These are phyloP conservation scores for Colletotrichum lentis DNA, from an alignment of 2,329 filamentous ascomycete genomes.

Conservation along the genomic window DNA sequence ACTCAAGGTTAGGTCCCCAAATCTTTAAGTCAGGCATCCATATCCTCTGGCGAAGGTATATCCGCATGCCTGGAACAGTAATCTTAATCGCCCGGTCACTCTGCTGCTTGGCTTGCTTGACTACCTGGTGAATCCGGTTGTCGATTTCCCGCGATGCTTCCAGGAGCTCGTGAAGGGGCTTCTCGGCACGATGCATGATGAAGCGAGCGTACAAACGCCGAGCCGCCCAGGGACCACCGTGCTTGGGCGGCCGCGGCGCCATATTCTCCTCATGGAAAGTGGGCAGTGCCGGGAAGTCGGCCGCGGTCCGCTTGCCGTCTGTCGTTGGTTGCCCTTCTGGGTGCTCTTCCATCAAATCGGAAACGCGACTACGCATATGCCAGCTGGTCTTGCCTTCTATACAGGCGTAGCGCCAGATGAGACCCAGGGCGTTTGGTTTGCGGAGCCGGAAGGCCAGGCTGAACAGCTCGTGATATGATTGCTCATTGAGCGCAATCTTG, in stretches of 20 bases:
- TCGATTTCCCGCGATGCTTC: constrained; percentile 18
- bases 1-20: not conserved
- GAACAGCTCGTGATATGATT: constrained; percentile 52
- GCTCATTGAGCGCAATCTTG: constrained; percentile 42
- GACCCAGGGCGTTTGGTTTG: constrained; percentile 45
- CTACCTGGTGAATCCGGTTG: constrained; percentile 10
- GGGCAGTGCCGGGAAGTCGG: constrained; percentile 4
- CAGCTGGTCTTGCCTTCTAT: constrained; percentile 41
- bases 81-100: not conserved
- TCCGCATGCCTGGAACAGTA: not conserved
- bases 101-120: constrained; percentile 22
- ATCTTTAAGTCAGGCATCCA: not conserved
- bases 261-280: constrained; percentile 16
- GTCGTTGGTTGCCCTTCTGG: not conserved
- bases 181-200: not conserved
- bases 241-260: not conserved
- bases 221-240: not conserved
- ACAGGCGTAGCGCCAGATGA: constrained; percentile 48
- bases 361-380: constrained; percentile 44
- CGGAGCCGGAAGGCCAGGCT: constrained; percentile 47
- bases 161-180: constrained; percentile 31
- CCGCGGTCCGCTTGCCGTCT: not conserved
- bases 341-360: constrained; percentile 1
- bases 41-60: not conserved
- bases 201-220: not conserved